Percentiles rank a stretch among this genome's conserved stretches.
These are phyloP conservation scores for Oenanthe sinensis DNA, from an alignment of 129 eudicot species.

Conservation along the genomic window DNA sequence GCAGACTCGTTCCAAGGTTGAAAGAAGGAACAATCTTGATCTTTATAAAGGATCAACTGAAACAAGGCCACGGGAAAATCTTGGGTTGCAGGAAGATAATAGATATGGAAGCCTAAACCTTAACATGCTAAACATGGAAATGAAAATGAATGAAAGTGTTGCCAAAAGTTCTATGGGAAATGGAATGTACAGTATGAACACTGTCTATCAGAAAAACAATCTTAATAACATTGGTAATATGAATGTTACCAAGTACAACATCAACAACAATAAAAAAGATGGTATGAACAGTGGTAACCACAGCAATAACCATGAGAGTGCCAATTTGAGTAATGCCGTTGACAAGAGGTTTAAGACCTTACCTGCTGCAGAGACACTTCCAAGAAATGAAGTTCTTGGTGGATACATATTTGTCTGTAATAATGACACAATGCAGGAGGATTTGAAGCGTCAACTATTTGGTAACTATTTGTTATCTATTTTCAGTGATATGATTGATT, in stretches of 20 bases:
- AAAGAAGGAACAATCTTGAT: conserved; percentile 80
- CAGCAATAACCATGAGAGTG: conserved; percentile 27
- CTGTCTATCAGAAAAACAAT: conserved; percentile 54
- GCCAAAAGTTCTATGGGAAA: conserved; percentile 40
- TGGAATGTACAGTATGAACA: conserved; percentile 48
- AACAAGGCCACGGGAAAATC: conserved; percentile 48
- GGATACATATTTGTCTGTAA: conserved; percentile 99
- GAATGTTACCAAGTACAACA: conserved; percentile 41
- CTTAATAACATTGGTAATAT: conserved; percentile 39
- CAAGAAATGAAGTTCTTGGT: conserved; percentile 91
- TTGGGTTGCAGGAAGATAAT: conserved; percentile 70
- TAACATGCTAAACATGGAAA: conserved; percentile 64
- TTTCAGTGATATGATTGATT: not conserved
- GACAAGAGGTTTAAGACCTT: conserved; percentile 98
- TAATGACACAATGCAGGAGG: conserved; percentile 99
- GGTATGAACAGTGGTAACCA: conserved; percentile 31
- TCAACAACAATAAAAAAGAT: conserved; percentile 33
- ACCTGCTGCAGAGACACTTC: conserved; percentile 97
- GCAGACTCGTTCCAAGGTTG: conserved; percentile 79
- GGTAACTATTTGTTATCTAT: conserved; percentile 34
- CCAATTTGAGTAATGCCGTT: conserved; percentile 32
- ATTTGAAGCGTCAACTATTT: conserved; percentile 83
- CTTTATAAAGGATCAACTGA: conserved; percentile 56
- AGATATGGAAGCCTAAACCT: conserved; percentile 70
- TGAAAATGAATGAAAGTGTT: conserved; percentile 43